Conservation (phyloP, 306 rosid genomes). For the Urtica urens region DNA sequence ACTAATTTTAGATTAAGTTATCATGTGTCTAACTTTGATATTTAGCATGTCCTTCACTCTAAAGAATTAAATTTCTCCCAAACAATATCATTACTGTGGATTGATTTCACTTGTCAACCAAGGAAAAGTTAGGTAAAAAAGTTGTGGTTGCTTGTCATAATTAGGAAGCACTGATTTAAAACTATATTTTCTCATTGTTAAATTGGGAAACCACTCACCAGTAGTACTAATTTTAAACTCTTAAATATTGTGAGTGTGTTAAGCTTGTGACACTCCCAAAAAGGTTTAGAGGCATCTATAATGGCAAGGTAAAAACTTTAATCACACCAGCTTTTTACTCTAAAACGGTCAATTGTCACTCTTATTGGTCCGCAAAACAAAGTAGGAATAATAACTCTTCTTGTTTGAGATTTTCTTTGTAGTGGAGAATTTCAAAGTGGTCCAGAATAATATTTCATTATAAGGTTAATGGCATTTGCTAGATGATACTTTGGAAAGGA, state of each 20-base stretch:
- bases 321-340: neutral
- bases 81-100: no score
- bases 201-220: constrained; percentile 3
- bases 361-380: neutral
- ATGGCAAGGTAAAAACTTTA: neutral
- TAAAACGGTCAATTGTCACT: neutral
- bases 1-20: no score
- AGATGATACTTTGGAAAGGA: no score
- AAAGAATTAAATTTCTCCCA: no score
- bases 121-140: constrained; percentile 16
- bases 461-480: no score
- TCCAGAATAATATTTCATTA: no score
- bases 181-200: neutral
- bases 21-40: no score
- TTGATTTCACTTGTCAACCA: constrained; percentile 1
- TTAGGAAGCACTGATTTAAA: neutral
- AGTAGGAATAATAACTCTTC: neutral
- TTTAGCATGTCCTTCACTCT: no score
- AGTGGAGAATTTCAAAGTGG: neutral
- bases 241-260: neutral
- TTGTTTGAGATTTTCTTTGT: neutral
- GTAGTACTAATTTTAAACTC: neutral
- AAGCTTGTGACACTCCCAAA: neutral
- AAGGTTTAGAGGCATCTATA: neutral
- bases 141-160: neutral